A percentile compares a stretch with the other conserved stretches of the same genome.
phyloP scores from a whole-genome alignment of 2,329 filamentous ascomycete genomes.

The Simplicillium aogashimaense region DNA sequence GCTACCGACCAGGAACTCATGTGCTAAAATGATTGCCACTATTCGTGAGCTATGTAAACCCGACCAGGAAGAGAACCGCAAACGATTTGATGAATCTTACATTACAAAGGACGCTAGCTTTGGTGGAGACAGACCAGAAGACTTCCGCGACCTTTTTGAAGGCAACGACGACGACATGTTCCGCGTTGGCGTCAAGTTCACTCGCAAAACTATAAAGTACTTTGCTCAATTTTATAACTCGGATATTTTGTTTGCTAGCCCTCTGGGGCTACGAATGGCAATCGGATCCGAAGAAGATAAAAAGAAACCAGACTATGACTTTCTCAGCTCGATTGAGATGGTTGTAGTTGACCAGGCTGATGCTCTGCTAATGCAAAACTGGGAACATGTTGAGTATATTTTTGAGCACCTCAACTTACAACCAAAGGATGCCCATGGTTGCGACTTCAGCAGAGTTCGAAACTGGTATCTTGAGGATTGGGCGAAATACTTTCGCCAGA shows the following conservation, averaged over 20 bases:
- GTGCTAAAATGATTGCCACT: constrained; percentile 65
- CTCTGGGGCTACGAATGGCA: constrained; percentile 79
- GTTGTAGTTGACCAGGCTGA: constrained; percentile 87
- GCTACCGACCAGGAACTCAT: constrained; percentile 79
- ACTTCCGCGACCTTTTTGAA: constrained; percentile 82
- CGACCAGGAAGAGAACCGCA: constrained; percentile 91
- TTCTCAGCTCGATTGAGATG: constrained; percentile 86
- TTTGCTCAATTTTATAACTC: constrained; percentile 95
- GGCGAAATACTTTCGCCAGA: constrained; percentile 74
- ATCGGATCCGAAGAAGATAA: constrained; percentile 67
- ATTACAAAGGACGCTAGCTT: constrained; percentile 55
- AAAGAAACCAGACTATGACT: constrained; percentile 67
- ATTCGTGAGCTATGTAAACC: constrained; percentile 69
- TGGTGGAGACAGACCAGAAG: constrained; percentile 65
- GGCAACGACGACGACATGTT: constrained; percentile 98
- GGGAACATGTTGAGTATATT: constrained; percentile 90
- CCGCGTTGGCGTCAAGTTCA: constrained; percentile 91
- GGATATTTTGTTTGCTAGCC: constrained; percentile 87
- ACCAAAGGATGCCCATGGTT: constrained; percentile 81
- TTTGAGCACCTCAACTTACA: constrained; percentile 87
- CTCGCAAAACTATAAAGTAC: constrained; percentile 88
- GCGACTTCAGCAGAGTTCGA: constrained; percentile 84
- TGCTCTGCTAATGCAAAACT: constrained; percentile 93
- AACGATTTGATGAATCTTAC: constrained; percentile 82
- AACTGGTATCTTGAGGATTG: constrained; percentile 90